Evolutionary conservation across 2,329 filamentous ascomycete species (phyloP).

Genomic region (Calonectria montana): DNA sequence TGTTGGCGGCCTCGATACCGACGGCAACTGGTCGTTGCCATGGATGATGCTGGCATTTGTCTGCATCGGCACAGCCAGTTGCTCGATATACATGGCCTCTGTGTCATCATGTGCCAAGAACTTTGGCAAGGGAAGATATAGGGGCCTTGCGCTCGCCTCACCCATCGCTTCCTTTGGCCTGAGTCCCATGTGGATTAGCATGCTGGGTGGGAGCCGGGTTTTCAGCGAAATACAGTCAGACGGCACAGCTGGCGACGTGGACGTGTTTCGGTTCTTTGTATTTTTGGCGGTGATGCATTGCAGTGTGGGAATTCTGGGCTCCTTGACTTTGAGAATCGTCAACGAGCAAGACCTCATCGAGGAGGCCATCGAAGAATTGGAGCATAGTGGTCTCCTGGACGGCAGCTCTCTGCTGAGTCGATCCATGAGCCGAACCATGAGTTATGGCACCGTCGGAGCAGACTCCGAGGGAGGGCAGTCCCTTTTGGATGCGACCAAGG

Average conservation of each 20-base stretch:
- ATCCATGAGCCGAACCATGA: slow-evolving; percentile 58
- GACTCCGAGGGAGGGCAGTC: slow-evolving; percentile 51
- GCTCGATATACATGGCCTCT: slow-evolving; percentile 87
- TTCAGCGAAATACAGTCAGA: slow-evolving; percentile 77
- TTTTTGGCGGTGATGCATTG: slow-evolving; percentile 77
- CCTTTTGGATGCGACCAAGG: slow-evolving; percentile 52
- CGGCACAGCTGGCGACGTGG: slow-evolving; percentile 71
- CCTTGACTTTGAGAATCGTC: slow-evolving; percentile 80
- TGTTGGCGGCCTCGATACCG: slow-evolving; percentile 52
- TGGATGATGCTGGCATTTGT: slow-evolving; percentile 90
- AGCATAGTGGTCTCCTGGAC: slow-evolving; percentile 84
- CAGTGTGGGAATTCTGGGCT: slow-evolving; percentile 78
- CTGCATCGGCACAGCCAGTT: slow-evolving; percentile 84
- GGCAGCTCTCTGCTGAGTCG: slow-evolving; percentile 78
- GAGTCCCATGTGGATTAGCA: slow-evolving; percentile 96
- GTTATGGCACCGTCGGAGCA: slow-evolving; percentile 70
- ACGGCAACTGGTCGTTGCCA: slow-evolving; percentile 74
- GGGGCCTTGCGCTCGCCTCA: slow-evolving; percentile 87
- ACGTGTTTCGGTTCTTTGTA: slow-evolving; percentile 88
- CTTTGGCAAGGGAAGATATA: slow-evolving; percentile 88
- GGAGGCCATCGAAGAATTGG: slow-evolving; percentile 89
- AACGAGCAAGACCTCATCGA: slow-evolving; percentile 91
- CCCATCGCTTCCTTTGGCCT: slow-evolving; percentile 94
- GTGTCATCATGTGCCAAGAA: slow-evolving; percentile 99
- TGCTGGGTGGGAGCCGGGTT: slow-evolving; percentile 83